A percentile compares a stretch with the other conserved stretches of the same genome.
Evolutionary conservation across 306 rosid species (phyloP).

Genomic region (Trifolium dubium): DNA sequence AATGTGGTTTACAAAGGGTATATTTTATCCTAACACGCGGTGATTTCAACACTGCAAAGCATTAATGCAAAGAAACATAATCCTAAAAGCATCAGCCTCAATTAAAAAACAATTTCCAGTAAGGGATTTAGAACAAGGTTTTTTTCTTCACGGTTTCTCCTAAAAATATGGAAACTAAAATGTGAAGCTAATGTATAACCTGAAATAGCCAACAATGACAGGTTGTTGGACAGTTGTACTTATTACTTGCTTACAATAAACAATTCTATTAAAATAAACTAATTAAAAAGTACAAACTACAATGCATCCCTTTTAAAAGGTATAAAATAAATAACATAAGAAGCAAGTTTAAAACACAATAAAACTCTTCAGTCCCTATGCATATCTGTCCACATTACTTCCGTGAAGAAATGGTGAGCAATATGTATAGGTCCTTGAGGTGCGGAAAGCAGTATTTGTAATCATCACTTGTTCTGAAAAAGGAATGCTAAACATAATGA

Average conservation of each 20-base stretch:
- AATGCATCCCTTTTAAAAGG: constrained; percentile 28
- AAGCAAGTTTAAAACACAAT: constrained; percentile 32
- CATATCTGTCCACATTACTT: constrained; percentile 27
- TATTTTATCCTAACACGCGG: background rate
- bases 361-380: constrained; percentile 12
- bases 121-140: background rate
- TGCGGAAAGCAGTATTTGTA: constrained; percentile 18
- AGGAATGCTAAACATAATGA: constrained; percentile 30
- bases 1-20: constrained; percentile 4
- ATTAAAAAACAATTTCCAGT: constrained; percentile 12
- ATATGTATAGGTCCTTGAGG: constrained; percentile 22
- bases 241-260: constrained; percentile 13
- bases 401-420: constrained; percentile 29
- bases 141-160: constrained; percentile 22
- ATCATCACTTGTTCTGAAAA: constrained; percentile 26
- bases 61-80: constrained; percentile 20
- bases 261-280: background rate
- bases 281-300: constrained; percentile 19
- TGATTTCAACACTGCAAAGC: constrained; percentile 3
- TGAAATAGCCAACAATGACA: constrained; percentile 18
- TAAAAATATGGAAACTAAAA: constrained; percentile 16
- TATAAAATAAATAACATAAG: constrained; percentile 7
- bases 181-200: constrained; percentile 5
- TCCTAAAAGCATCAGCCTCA: constrained; percentile 2
- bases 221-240: background rate